Evolutionary conservation across 2,329 filamentous ascomycete species (phyloP), one percentile per base, ranked within the genome.

Genomic region (Colletotrichum endophyticum): DNA sequence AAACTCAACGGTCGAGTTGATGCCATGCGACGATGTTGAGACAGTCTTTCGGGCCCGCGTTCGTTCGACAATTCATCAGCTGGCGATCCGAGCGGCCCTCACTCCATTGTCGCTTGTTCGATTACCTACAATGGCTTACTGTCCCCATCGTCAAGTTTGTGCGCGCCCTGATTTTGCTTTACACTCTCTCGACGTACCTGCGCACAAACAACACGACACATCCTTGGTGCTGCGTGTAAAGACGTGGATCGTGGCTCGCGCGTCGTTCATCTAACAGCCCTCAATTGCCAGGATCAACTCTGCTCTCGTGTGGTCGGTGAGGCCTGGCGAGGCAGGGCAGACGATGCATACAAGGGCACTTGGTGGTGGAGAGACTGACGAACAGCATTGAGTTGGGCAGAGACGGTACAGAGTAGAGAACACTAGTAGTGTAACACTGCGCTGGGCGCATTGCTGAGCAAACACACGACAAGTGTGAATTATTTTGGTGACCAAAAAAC

Each of bases 21-120:
- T 66, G 56, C 39, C 66, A 64, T 70, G 66, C 72, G 36, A 53
- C 44, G 44, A 62, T 39, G 53, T 66, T 64, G 64, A 70, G 59
- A 70, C 70, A 72, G 57, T 66, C n/a, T 34, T 25, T 53, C 49
- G 34, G 36, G 70, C 36, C 64, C 62, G 13, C 15, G 64, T 66
- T 73, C 66, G 64, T 73, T 74, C 74, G 74, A 73, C 66, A 36
- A 15, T 49, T 32, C 49, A 64, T 69, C 74, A 61, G 39, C 64
- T 69, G 59, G 66, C 39, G 16, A 73, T 53, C 70, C 70, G 34
- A 76, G 74, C 70, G 64, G 16, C 16, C 13, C 62, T 64, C 56
- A 0, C 27, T 53, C 44, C 44, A 27, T 64, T 3, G 34, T 39
- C 62, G 8, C 27, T 63, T 22, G 16, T 63, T 36, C 30, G 5